phyloP scores from a whole-genome alignment of 2,329 filamentous ascomycete genomes.

The Diaporthe ampelina region DNA sequence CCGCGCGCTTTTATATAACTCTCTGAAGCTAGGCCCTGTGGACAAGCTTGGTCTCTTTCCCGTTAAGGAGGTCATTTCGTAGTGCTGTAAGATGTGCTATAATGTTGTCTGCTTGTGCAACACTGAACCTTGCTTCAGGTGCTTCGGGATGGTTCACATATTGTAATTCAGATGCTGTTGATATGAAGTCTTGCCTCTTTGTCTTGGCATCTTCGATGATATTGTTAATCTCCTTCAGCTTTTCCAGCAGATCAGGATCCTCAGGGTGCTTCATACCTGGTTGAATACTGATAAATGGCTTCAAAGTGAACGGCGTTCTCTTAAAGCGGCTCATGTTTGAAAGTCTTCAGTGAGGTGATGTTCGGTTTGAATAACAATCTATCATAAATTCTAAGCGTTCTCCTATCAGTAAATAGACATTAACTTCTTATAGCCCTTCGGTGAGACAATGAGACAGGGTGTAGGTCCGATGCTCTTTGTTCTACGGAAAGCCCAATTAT shows the following conservation, averaged over 20 bases:
- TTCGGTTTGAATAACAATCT: background rate
- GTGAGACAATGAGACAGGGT: background rate
- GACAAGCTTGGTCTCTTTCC: no score
- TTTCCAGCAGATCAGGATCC: background rate
- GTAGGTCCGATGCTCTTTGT: no score
- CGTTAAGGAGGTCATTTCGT: no score
- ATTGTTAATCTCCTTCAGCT: background rate
- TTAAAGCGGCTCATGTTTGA: background rate
- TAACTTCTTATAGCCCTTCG: background rate
- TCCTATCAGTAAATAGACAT: background rate
- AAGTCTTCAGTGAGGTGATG: background rate
- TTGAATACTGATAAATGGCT: background rate
- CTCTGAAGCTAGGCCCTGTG: no score
- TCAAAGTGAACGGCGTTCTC: background rate
- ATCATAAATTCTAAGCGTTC: background rate
- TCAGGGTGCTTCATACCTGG: background rate
- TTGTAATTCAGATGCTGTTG: no score
- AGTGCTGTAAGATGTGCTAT: no score
- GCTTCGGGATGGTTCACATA: no score
- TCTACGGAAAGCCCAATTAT: background rate
- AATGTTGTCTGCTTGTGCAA: background rate
- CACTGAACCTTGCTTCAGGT: no score
- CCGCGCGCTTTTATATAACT: no score
- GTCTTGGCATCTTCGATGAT: no score
- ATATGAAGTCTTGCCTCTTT: no score